Conservation (phyloP, 768 basidiomycete genomes). For the Imleria badia region DNA sequence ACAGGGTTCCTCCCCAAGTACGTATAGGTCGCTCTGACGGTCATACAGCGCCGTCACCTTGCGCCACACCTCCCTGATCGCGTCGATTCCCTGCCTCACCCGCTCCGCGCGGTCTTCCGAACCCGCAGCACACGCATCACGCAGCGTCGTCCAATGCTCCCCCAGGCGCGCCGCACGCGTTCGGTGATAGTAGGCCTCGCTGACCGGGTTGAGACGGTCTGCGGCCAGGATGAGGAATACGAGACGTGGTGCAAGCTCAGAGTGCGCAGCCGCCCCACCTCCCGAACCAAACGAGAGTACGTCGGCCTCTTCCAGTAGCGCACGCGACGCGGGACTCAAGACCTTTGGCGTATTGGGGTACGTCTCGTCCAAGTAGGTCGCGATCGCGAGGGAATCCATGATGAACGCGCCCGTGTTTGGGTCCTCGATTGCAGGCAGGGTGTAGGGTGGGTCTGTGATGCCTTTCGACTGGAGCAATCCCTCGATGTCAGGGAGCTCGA, state of each 20-base stretch:
- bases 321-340: slow-evolving; percentile 35
- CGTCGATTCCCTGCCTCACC: slow-evolving; percentile 6
- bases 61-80: slow-evolving; percentile 30
- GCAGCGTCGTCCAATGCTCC: slow-evolving; percentile 35
- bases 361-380: slow-evolving; percentile 47
- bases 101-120: slow-evolving; percentile 29
- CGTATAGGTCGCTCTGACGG: too few relatives aligned
- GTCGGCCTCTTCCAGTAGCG: slow-evolving; percentile 34
- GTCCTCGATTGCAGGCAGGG: slow-evolving; percentile 52
- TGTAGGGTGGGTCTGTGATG: slow-evolving; percentile 34
- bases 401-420: slow-evolving; percentile 38
- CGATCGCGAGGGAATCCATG: slow-evolving; percentile 47
- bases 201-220: slow-evolving; percentile 31
- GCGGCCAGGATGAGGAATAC: slow-evolving; percentile 25
- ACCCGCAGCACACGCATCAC: slow-evolving; percentile 18
- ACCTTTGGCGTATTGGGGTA: slow-evolving; percentile 46
- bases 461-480: slow-evolving; percentile 22
- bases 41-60: slow-evolving; percentile 17
- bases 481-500: slow-evolving; percentile 47
- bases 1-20: slow-evolving; percentile 18
- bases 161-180: slow-evolving; percentile 38
- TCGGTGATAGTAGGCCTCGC: slow-evolving; percentile 39
- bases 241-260: slow-evolving; percentile 3
- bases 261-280: background rate
- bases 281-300: slow-evolving; percentile 9